Conservation (phyloP, 2,329 filamentous ascomycete species). For the Eutypa lata region DNA sequence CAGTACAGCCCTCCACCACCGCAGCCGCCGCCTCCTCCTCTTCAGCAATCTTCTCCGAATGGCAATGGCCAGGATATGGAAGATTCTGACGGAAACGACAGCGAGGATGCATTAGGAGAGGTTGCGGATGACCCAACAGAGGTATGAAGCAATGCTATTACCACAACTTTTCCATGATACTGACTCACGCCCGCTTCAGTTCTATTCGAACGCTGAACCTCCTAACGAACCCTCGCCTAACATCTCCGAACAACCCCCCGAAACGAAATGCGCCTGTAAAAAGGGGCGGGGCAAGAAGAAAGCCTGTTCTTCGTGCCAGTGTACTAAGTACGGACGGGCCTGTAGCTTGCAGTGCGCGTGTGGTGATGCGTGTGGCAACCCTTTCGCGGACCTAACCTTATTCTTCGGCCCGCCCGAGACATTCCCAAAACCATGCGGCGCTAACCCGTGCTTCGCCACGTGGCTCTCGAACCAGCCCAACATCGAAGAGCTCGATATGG, state of each 20-base stretch:
- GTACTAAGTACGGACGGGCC: constrained; percentile 28
- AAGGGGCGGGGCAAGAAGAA: constrained; percentile 33
- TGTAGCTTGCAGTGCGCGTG: constrained; percentile 28
- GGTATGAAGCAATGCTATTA: constrained; percentile 16
- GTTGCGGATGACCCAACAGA: constrained; percentile 29
- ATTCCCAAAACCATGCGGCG: constrained; percentile 29
- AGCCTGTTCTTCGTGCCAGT: constrained; percentile 28
- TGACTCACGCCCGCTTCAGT: constrained; percentile 15
- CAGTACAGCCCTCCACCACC: constrained; percentile 27
- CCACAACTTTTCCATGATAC: neutral
- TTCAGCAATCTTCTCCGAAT: constrained; percentile 9
- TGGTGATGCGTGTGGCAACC: constrained; percentile 28
- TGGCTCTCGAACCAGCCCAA: constrained; percentile 32
- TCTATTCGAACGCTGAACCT: constrained; percentile 22
- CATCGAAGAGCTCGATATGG: constrained; percentile 29
- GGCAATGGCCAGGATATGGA: constrained; percentile 22
- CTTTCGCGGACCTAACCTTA: constrained; percentile 28
- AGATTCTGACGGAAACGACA: constrained; percentile 21
- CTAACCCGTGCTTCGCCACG: constrained; percentile 30
- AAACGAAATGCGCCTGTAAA: constrained; percentile 29
- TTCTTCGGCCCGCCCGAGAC: constrained; percentile 27
- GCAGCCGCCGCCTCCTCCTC: constrained; percentile 15
- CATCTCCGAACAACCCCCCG: constrained; percentile 21
- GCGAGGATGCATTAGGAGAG: constrained; percentile 30
- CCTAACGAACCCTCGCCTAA: constrained; percentile 21